phyloP scores from a whole-genome alignment of 2,329 filamentous ascomycete species.

The Pochonia chlamydosporia region DNA sequence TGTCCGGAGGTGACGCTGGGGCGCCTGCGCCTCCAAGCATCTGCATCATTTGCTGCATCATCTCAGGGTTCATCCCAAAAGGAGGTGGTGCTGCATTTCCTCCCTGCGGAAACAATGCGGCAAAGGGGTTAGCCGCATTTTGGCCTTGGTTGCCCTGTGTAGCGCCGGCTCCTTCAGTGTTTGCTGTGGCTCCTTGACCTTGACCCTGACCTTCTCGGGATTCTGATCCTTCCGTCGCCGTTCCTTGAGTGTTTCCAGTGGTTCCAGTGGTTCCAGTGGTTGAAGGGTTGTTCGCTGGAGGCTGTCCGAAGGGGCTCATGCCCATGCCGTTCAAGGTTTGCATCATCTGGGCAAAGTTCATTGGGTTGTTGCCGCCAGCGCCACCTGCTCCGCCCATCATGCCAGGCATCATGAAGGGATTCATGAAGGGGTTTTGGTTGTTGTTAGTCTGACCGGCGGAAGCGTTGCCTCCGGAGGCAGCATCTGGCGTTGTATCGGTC shows the following conservation, averaged over 20 bases:
- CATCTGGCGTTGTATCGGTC: constrained; percentile 75
- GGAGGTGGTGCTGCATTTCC: constrained; percentile 30
- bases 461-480: constrained; percentile 21
- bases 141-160: constrained; percentile 24
- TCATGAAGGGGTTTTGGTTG: constrained; percentile 37
- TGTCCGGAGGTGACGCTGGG: constrained; percentile 63
- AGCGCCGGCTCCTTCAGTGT: constrained; percentile 17
- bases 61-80: constrained; percentile 48
- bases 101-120: constrained; percentile 49
- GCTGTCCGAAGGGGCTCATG: constrained; percentile 29
- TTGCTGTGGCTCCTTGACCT: constrained; percentile 16
- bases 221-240: constrained; percentile 19
- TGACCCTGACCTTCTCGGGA: constrained; percentile 19
- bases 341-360: constrained; percentile 21
- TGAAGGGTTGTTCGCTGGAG: not conserved
- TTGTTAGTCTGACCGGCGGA: constrained; percentile 21
- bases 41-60: constrained; percentile 48
- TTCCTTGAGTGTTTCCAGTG: constrained; percentile 16
- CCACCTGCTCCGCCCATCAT: constrained; percentile 13
- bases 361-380: constrained; percentile 12
- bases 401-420: constrained; percentile 24
- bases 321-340: constrained; percentile 22
- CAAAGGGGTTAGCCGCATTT: constrained; percentile 58
- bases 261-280: constrained; percentile 1
- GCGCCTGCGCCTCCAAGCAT: constrained; percentile 31